A percentile compares a stretch with the other conserved stretches of the same genome.
These are phyloP conservation scores for Boletus bicolor DNA, from an alignment of 768 basidiomycete species.

Conservation along the genomic window DNA sequence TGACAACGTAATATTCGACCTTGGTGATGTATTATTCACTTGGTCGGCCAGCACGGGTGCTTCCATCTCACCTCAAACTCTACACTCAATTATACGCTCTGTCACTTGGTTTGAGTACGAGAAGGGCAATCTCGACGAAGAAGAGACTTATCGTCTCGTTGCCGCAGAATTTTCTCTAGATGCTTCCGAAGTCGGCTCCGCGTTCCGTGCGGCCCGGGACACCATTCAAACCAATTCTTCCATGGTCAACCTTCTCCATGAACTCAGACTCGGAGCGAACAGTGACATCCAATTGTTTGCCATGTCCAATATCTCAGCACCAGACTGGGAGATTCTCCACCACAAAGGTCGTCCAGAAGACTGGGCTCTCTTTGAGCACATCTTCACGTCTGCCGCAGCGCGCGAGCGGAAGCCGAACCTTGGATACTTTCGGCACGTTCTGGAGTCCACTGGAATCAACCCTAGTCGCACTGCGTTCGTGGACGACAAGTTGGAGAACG, in stretches of 20 bases:
- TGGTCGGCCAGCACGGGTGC: constrained; percentile 17
- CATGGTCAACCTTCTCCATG: constrained; percentile 17
- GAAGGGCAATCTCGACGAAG: constrained; percentile 17
- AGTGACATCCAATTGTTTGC: constrained; percentile 13
- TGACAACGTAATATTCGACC: constrained; percentile 23
- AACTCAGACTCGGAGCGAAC: constrained; percentile 5
- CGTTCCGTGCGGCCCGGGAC: constrained; percentile 5
- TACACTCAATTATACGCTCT: constrained; percentile 15
- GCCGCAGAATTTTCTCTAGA: constrained; percentile 18
- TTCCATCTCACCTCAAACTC: constrained; percentile 10
- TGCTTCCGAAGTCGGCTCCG: constrained; percentile 6
- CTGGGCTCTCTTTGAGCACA: constrained; percentile 18
- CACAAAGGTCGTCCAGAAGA: constrained; percentile 11
- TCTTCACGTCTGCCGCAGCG: constrained; percentile 20
- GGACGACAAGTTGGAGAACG: constrained; percentile 24
- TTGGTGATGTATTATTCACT: constrained; percentile 23
- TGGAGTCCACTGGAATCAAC: constrained; percentile 15
- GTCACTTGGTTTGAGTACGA: constrained; percentile 23
- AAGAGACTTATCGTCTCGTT: constrained; percentile 2
- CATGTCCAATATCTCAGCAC: constrained; percentile 23
- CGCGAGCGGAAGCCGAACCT: constrained; percentile 22
- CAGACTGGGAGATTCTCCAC: constrained; percentile 21
- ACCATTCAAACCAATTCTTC: constrained; percentile 9
- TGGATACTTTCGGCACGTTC: constrained; percentile 16
- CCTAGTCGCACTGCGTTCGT: constrained; percentile 22